Evolutionary conservation across 306 rosid species (phyloP).

Genomic region (Spatholobus suberectus): DNA sequence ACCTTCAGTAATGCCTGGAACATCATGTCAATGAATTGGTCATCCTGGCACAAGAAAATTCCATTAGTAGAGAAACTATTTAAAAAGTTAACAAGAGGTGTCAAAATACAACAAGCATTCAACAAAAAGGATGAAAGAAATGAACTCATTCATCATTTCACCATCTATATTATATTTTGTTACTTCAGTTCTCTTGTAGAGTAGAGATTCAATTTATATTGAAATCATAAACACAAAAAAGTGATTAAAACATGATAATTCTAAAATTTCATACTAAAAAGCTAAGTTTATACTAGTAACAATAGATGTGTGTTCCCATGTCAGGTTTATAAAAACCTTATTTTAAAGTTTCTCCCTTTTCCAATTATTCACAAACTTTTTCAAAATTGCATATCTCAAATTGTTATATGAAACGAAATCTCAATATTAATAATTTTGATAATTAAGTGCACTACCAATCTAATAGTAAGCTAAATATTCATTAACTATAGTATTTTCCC

Average conservation of each 20-base stretch:
- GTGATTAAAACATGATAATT: neutral
- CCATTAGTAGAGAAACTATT: slow-evolving; percentile 35
- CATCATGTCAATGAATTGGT: slow-evolving; percentile 82
- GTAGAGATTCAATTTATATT: slow-evolving; percentile 14
- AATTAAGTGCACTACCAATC: slow-evolving; percentile 3
- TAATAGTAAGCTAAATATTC: neutral
- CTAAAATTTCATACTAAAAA: slow-evolving; percentile 1
- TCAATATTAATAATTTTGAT: slow-evolving; percentile 1
- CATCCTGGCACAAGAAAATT: slow-evolving; percentile 65
- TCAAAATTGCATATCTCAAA: neutral
- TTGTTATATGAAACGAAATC: neutral
- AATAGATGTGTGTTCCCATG: neutral
- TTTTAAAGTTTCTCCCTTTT: neutral
- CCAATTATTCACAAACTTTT: slow-evolving; percentile 1
- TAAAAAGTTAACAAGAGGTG: neutral
- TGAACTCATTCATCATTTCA: slow-evolving; percentile 8
- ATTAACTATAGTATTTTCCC: neutral
- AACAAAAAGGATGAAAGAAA: slow-evolving; percentile 2
- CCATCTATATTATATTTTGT: neutral
- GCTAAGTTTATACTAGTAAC: neutral
- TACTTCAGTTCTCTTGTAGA: slow-evolving; percentile 24
- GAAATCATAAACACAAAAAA: slow-evolving; percentile 24
- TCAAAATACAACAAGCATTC: slow-evolving; percentile 30
- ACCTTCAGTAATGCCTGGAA: slow-evolving; percentile 71
- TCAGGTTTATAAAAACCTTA: neutral